These are phyloP conservation scores for Rhamnella rubrinervis DNA, from an alignment of 331 rosid species.

Conservation along the genomic window DNA sequence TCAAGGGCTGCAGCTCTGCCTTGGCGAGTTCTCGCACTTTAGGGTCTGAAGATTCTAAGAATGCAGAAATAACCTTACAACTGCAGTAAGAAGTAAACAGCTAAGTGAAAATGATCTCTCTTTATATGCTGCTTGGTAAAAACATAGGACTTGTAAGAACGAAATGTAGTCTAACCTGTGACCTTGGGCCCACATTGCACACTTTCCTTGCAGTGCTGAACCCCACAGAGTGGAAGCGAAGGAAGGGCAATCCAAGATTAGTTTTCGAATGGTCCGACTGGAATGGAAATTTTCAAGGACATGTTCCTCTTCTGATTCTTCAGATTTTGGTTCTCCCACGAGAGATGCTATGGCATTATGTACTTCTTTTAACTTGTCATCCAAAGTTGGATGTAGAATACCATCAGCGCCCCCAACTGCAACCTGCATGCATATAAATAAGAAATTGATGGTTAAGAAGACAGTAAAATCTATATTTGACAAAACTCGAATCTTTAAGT, in stretches of 20 bases:
- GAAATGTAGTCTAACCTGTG: conserved; percentile 57
- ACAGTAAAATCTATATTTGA: not conserved
- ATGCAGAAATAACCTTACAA: conserved; percentile 76
- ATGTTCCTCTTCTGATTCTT: conserved; percentile 71
- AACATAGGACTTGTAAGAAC: not conserved
- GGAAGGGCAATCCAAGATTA: conserved; percentile 73
- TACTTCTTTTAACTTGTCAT: conserved; percentile 58
- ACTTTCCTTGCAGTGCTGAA: conserved; percentile 70
- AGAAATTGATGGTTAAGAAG: conserved; percentile 2
- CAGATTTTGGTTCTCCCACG: conserved; percentile 57
- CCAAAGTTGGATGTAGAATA: conserved; percentile 67
- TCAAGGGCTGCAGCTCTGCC: conserved; percentile 66
- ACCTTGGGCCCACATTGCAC: conserved; percentile 74
- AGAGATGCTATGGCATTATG: conserved; percentile 68
- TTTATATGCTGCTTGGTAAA: not conserved
- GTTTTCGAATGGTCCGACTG: conserved; percentile 79
- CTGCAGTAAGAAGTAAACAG: conserved; percentile 50
- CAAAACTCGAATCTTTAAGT: not conserved
- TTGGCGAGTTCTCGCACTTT: conserved; percentile 47
- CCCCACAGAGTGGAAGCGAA: conserved; percentile 82
- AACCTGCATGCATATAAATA: conserved; percentile 42
- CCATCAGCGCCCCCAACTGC: conserved; percentile 76
- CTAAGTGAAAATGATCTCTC: not conserved
- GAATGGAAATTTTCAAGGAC: conserved; percentile 84
- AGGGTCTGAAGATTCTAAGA: conserved; percentile 64